Conservation (phyloP, 1,139 yeast species). For the Hyphopichia burtonii region DNA sequence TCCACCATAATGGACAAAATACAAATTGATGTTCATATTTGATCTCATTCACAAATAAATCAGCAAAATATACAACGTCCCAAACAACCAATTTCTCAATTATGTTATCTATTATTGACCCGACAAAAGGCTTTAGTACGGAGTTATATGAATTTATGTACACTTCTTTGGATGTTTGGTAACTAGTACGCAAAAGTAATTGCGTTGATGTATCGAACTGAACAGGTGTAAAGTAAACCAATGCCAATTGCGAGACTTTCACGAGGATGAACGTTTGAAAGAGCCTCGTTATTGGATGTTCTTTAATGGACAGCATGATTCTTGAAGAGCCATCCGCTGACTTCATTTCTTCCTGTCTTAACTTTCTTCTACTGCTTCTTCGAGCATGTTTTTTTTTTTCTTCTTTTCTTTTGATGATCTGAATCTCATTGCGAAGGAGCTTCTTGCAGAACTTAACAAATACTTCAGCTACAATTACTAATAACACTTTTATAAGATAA, state of each 20-base stretch:
- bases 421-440: too few relatives aligned
- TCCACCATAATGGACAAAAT: slow-evolving; percentile 78
- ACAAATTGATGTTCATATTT: slow-evolving; percentile 87
- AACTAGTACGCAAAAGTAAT: slow-evolving; percentile 15
- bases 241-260: slow-evolving; percentile 28
- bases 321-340: not conserved
- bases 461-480: too few relatives aligned
- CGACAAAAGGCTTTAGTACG: not conserved
- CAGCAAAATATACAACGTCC: slow-evolving; percentile 82
- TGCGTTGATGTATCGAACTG: slow-evolving; percentile 43
- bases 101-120: slow-evolving; percentile 13
- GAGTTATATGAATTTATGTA: not conserved
- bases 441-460: too few relatives aligned
- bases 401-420: not conserved
- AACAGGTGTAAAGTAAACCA: slow-evolving; percentile 32
- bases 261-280: slow-evolving; percentile 22
- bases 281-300: slow-evolving; percentile 2
- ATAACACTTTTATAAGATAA: too few relatives aligned
- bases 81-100: slow-evolving; percentile 63
- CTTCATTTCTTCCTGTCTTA: too few relatives aligned
- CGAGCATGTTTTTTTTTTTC: not conserved
- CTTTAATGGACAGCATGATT: not conserved
- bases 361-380: too few relatives aligned
- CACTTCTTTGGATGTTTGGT: not conserved
- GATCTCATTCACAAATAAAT: slow-evolving; percentile 50